Conservation (phyloP, 257 asterid species). For the Salvia rosmarinus region DNA sequence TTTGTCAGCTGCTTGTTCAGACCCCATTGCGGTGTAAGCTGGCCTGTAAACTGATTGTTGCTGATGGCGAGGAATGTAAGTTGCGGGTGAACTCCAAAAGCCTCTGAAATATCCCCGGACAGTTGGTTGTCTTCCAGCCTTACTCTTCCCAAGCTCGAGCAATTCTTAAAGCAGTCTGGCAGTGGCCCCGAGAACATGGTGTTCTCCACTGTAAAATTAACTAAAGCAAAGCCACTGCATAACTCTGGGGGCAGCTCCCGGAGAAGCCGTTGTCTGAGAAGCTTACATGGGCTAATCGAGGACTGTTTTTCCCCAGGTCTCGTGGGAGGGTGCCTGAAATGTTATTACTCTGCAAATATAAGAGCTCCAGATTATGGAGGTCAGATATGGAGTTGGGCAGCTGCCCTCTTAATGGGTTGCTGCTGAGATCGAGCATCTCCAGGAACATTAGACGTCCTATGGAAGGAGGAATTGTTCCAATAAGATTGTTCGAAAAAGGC, state of each 20-base stretch:
- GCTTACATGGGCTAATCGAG: too few species aligned
- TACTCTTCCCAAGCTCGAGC: constrained; percentile 50
- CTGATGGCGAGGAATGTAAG: constrained; percentile 55
- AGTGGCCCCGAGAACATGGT: constrained; percentile 64
- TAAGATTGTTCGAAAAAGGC: constrained; percentile 60
- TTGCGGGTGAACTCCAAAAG: constrained; percentile 60
- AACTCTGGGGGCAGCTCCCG: constrained; percentile 28
- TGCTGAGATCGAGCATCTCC: too few species aligned
- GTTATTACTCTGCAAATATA: too few species aligned
- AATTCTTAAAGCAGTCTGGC: constrained; percentile 68
- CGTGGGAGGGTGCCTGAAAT: too few species aligned
- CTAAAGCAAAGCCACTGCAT: constrained; percentile 57
- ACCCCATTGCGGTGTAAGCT: constrained; percentile 64
- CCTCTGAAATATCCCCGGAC: constrained; percentile 59
- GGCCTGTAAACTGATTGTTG: constrained; percentile 60
- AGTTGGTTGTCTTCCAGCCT: constrained; percentile 63
- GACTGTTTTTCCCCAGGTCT: background rate
- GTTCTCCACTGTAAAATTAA: constrained; percentile 48
- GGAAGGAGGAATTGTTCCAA: constrained; percentile 34
- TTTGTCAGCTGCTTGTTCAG: constrained; percentile 48
- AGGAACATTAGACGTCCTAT: too few species aligned
- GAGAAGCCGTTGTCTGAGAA: too few species aligned
- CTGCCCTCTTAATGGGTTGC: too few species aligned
- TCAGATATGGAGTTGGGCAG: too few species aligned
- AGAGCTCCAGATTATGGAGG: too few species aligned